Base-by-base conservation (phyloP, 805 yeast genomes). In the Sugiyamaella americana region DNA sequence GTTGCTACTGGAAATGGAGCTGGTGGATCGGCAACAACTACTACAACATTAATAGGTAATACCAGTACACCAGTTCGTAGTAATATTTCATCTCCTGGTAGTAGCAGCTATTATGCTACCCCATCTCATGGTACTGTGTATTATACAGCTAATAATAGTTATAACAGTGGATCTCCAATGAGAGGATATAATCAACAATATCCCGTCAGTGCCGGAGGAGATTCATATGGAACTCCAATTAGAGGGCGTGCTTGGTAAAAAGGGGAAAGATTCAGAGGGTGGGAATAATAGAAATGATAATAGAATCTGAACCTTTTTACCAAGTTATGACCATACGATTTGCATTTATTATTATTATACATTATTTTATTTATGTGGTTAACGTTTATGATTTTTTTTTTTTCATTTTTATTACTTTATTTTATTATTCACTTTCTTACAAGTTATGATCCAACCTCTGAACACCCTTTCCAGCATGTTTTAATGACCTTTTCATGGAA, bases 81-180 rank as follows among this genome's bases (percentile, higher is more conserved):
- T 62, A 62, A 75, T 46, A 67, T 74, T 11, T 65, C 62, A 18
- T 71, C 77, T 22, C 76, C 76, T 16, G 32, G 32, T 8, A 21
- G 37, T 16, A n/a, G 13, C n/a, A 29, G 13, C n/a, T 35, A 35
- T 17, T 35, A 35, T 21, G 5, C 17, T 6, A 35, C 37, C 5
- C 32, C 32, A 8, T 26, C 32, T 8, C 11, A 13, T 8, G 13
- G 32, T 13, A 26, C 32, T 26, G 32, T 26, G 13, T 26, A 26
- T 13, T 26, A 26, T 26, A 26, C 32, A 8, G 32, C 32, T 26
- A 26, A 26, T 26, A 26, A 26, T 26, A 8, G 23, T 20, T n/a
- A 20, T 16, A 23, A 13, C 40, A 18, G 20, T 16, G 19, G 4
- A 5, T 21, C 23, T 18, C 23, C 19, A 37, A 37, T 37, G 19